A percentile compares a stretch with the other conserved stretches of the same genome.
phyloP scores from a whole-genome alignment of 768 basidiomycete species.

The Myochromella boudieri region DNA sequence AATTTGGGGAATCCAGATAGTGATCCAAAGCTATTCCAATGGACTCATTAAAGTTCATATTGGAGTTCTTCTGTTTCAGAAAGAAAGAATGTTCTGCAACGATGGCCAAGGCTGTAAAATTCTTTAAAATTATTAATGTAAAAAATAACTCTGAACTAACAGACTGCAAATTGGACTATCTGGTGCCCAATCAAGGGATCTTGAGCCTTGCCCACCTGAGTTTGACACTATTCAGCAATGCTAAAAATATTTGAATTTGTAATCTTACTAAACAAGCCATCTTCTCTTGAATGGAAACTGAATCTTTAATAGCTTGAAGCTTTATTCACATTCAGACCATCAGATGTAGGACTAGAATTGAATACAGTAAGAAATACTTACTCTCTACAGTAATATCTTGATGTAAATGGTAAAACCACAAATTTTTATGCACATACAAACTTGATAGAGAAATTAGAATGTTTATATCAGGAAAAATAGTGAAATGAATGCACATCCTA shows the following conservation, averaged over 20 bases:
- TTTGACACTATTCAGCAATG: no score
- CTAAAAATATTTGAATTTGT: background rate
- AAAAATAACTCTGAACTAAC: no score
- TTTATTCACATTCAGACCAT: background rate
- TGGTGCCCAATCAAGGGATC: background rate
- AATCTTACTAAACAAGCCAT: conserved; percentile 1
- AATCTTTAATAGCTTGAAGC: background rate
- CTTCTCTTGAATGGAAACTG: conserved; percentile 1
- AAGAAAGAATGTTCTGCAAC: conserved; percentile 17
- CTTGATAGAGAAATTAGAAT: no score
- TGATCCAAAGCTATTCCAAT: conserved; percentile 6
- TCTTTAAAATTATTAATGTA: no score
- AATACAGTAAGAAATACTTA: no score
- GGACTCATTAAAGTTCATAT: conserved; percentile 11
- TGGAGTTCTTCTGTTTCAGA: conserved; percentile 6
- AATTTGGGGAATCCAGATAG: conserved; percentile 7
- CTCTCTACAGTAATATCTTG: no score
- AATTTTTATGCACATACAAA: no score
- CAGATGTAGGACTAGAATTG: no score
- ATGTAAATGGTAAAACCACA: no score
- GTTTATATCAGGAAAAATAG: no score
- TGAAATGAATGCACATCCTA: no score
- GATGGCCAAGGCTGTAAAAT: conserved; percentile 14
- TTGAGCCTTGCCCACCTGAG: background rate
- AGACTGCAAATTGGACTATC: conserved; percentile 11